A percentile compares a stretch with the other conserved stretches of the same genome.
phyloP scores from a whole-genome alignment of 768 basidiomycete genomes.

The Boletus rex-veris region DNA sequence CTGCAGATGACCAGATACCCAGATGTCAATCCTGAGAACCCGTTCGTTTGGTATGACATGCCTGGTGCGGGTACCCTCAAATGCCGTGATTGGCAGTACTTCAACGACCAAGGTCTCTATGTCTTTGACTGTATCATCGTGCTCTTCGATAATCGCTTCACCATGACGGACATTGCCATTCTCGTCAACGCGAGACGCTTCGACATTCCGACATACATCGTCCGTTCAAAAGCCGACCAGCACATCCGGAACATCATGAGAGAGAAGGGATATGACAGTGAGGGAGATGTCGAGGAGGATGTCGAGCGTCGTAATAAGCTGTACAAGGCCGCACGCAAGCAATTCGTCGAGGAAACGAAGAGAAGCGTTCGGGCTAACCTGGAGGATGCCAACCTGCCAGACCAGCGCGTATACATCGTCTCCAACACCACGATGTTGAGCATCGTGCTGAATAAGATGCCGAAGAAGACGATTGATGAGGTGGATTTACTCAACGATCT shows the following conservation, averaged over 20 bases:
- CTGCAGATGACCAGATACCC: neutral
- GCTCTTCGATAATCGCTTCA: neutral
- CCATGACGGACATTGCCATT: slow-evolving; percentile 24
- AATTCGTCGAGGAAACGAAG: slow-evolving; percentile 9
- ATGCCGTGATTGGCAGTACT: neutral
- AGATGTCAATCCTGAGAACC: neutral
- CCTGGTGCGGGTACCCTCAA: neutral
- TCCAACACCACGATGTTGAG: slow-evolving; percentile 12
- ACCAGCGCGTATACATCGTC: slow-evolving; percentile 25
- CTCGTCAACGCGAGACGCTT: slow-evolving; percentile 29
- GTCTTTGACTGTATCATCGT: neutral
- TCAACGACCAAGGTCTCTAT: neutral
- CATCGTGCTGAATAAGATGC: slow-evolving; percentile 11
- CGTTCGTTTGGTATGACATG: neutral
- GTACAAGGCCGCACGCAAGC: slow-evolving; percentile 6
- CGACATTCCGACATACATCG: slow-evolving; percentile 33
- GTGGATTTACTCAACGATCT: slow-evolving; percentile 1
- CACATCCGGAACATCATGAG: slow-evolving; percentile 26
- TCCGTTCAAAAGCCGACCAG: slow-evolving; percentile 38
- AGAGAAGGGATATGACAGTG: slow-evolving; percentile 23
- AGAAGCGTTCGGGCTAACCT: slow-evolving; percentile 14
- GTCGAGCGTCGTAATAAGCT: neutral
- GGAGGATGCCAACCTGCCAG: slow-evolving; percentile 13
- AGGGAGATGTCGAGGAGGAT: slow-evolving; percentile 13
- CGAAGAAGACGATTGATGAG: slow-evolving; percentile 6